These are phyloP conservation scores for Rubia peregrina DNA, from an alignment of 305 asterid genomes.

Conservation along the genomic window DNA sequence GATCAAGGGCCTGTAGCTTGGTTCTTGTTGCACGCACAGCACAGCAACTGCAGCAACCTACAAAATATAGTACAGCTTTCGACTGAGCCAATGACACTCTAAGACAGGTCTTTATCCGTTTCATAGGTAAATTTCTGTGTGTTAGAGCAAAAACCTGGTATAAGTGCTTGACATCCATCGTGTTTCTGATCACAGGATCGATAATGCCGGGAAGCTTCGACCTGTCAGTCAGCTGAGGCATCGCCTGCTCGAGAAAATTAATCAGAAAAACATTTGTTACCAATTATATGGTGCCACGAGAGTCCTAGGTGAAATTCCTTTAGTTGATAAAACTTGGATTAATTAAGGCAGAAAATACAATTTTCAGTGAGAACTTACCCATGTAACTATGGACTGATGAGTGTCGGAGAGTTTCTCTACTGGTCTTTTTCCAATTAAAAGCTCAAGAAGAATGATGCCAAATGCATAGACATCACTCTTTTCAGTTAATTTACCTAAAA, in stretches of 20 bases:
- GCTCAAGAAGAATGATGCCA: constrained; percentile 83
- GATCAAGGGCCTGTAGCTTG: constrained; percentile 83
- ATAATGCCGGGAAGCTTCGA: constrained; percentile 78
- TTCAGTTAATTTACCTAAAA: constrained; percentile 78
- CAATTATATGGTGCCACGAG: background rate
- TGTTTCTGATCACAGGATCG: constrained; percentile 60
- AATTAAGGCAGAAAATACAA: background rate
- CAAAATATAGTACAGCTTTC: background rate
- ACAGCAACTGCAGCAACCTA: constrained; percentile 98
- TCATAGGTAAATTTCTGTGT: background rate
- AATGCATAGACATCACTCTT: constrained; percentile 91
- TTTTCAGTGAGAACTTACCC: constrained; percentile 41
- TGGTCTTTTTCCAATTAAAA: constrained; percentile 69
- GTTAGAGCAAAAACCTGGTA: constrained; percentile 48
- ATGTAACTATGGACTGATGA: constrained; percentile 75
- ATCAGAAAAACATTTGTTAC: background rate
- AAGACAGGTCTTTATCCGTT: background rate
- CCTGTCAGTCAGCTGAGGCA: constrained; percentile 85
- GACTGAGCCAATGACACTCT: constrained; percentile 4
- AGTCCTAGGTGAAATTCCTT: background rate
- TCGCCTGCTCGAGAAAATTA: constrained; percentile 47
- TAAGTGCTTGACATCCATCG: constrained; percentile 77
- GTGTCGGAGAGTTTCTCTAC: constrained; percentile 61
- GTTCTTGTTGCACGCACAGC: constrained; percentile 90
- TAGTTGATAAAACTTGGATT: background rate